These are phyloP conservation scores for Rhodamnia rubescens DNA, from an alignment of 345 rosid genomes.

Conservation along the genomic window DNA sequence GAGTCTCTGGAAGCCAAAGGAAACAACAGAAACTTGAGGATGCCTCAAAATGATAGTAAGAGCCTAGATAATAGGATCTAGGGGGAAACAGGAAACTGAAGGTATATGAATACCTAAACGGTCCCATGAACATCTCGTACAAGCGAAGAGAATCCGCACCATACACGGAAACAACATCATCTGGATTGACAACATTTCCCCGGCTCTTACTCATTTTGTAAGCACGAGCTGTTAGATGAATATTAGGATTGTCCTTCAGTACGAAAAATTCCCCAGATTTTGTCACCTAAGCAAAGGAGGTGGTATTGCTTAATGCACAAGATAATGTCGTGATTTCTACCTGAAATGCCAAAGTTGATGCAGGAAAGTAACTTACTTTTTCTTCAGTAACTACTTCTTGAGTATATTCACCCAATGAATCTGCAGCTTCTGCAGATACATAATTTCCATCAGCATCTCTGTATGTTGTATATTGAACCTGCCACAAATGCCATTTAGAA, in stretches of 20 bases:
- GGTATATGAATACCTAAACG: constrained; percentile 60
- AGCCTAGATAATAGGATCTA: background rate
- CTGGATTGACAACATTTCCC: constrained; percentile 95
- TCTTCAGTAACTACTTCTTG: constrained; percentile 58
- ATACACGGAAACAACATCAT: constrained; percentile 69
- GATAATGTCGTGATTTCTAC: background rate
- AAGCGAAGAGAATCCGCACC: constrained; percentile 96
- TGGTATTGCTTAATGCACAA: background rate
- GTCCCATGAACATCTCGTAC: constrained; percentile 99
- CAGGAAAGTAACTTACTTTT: constrained; percentile 31
- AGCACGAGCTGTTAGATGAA: constrained; percentile 60
- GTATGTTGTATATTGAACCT: constrained; percentile 82
- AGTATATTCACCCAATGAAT: constrained; percentile 28
- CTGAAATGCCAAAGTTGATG: background rate
- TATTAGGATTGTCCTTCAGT: constrained; percentile 48
- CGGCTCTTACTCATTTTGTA: constrained; percentile 98
- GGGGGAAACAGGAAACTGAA: background rate
- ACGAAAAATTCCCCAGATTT: constrained; percentile 74
- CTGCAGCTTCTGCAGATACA: constrained; percentile 53
- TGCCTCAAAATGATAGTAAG: too few species aligned
- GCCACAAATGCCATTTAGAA: constrained; percentile 20
- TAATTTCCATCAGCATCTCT: constrained; percentile 58
- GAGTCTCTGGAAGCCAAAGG: constrained; percentile 45
- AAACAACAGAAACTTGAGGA: background rate
- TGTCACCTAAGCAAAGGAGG: constrained; percentile 27